Evolutionary conservation across 148 eudicot genomes (phyloP).

Genomic region (Vaccinium corymbosum): DNA sequence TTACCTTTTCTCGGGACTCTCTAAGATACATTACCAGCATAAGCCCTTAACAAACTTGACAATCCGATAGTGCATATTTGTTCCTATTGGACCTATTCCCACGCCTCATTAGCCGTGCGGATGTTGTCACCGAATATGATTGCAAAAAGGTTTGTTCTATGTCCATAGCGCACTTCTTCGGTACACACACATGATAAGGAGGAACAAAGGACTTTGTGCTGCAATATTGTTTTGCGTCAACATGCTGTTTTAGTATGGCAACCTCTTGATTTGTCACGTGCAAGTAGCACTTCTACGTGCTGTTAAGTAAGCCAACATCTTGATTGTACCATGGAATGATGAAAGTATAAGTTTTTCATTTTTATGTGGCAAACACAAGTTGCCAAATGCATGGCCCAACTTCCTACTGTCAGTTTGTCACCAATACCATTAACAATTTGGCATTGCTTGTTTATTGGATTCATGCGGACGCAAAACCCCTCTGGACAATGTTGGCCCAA

Average conservation of each 20-base stretch:
- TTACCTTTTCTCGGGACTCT: not conserved
- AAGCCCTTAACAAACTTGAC: not conserved
- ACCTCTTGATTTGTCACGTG: not conserved
- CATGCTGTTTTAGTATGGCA: not conserved
- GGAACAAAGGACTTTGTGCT: not conserved
- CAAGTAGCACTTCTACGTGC: not conserved
- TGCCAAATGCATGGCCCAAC: not conserved
- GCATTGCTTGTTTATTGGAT: not conserved
- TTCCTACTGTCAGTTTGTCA: not conserved
- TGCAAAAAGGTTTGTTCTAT: not conserved
- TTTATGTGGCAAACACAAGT: no score
- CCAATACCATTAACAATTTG: not conserved
- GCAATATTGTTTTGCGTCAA: not conserved
- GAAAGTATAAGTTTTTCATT: not conserved
- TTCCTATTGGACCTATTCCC: not conserved
- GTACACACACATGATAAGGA: not conserved
- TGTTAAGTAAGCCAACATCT: not conserved
- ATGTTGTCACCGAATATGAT: not conserved
- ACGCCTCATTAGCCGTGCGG: not conserved
- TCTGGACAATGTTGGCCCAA: not conserved
- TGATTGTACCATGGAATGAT: not conserved
- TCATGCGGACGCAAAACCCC: not conserved
- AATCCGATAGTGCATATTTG: not conserved
- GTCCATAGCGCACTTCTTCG: not conserved
- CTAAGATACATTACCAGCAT: not conserved